Evolutionary conservation across 2,329 filamentous ascomycete genomes (phyloP).

Genomic region (Grosmannia penicillata): DNA sequence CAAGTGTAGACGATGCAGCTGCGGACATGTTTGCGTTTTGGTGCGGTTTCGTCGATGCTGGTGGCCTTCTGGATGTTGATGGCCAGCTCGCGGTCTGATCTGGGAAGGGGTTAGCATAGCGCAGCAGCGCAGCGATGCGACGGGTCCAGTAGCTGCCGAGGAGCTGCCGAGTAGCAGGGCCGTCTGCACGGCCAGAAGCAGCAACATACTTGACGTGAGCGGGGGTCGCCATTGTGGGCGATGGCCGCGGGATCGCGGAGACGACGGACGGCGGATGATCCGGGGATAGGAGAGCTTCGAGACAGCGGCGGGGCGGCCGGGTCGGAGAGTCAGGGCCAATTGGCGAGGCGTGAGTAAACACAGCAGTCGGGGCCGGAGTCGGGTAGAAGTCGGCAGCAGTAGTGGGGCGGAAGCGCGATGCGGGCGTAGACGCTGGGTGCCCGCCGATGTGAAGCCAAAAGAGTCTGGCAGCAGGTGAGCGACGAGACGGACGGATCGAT

Average conservation of each 20-base stretch:
- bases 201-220: slow-evolving; percentile 9
- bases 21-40: slow-evolving; percentile 84
- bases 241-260: no score
- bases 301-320: no score
- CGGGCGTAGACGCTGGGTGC: no score
- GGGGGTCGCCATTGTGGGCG: slow-evolving; percentile 10
- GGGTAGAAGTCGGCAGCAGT: no score
- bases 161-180: neutral
- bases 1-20: slow-evolving; percentile 97
- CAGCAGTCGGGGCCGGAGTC: no score
- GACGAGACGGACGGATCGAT: no score
- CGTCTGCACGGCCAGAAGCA: neutral
- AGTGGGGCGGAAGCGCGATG: no score
- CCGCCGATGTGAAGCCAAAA: no score
- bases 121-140: neutral
- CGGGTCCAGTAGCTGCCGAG: neutral
- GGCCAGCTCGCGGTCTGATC: slow-evolving; percentile 53
- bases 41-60: slow-evolving; percentile 51
- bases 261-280: neutral
- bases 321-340: neutral
- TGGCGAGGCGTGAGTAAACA: neutral
- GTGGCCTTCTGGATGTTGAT: slow-evolving; percentile 60
- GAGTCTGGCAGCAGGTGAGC: no score
- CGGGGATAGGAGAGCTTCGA: no score
- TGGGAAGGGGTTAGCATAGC: slow-evolving; percentile 15